Conservation (phyloP, 1,139 yeast species). For the Geotrichum australiense region DNA sequence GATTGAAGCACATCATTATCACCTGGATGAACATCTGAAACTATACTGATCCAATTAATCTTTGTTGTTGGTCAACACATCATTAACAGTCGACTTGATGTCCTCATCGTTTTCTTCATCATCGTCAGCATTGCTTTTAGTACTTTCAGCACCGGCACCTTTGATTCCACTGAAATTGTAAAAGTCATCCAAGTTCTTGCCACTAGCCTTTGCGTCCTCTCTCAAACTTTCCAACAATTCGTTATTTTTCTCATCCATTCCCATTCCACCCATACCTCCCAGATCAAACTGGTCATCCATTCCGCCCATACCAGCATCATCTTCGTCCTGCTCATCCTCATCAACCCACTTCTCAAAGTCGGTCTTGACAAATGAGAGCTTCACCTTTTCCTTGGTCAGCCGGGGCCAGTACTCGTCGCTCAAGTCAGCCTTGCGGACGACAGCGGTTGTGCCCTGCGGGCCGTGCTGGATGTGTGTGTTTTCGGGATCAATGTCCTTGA, state of each 20-base stretch:
- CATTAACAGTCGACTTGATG: slow-evolving; percentile 4
- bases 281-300: slow-evolving; percentile 36
- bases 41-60: too few species aligned
- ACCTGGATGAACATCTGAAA: too few species aligned
- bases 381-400: slow-evolving; percentile 67
- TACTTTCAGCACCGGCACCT: slow-evolving; percentile 12
- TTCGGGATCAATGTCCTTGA: slow-evolving; percentile 61
- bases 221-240: slow-evolving; percentile 16
- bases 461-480: slow-evolving; percentile 53
- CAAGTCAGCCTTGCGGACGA: slow-evolving; percentile 61
- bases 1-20: too few species aligned
- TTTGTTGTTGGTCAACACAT: too few species aligned
- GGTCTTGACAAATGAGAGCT: slow-evolving; percentile 72
- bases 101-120: slow-evolving; percentile 20
- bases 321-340: slow-evolving; percentile 84
- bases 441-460: slow-evolving; percentile 66
- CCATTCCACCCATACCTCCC: slow-evolving; percentile 30
- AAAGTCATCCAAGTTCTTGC: slow-evolving; percentile 16
- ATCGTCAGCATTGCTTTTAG: slow-evolving; percentile 22
- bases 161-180: slow-evolving; percentile 14
- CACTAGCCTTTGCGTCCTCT: slow-evolving; percentile 17
- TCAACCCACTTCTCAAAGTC: slow-evolving; percentile 98
- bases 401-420: slow-evolving; percentile 88
- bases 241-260: slow-evolving; percentile 22
- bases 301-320: slow-evolving; percentile 37